phyloP scores from a whole-genome alignment of 2,329 filamentous ascomycete species.

The Leptographium wingfieldii region DNA sequence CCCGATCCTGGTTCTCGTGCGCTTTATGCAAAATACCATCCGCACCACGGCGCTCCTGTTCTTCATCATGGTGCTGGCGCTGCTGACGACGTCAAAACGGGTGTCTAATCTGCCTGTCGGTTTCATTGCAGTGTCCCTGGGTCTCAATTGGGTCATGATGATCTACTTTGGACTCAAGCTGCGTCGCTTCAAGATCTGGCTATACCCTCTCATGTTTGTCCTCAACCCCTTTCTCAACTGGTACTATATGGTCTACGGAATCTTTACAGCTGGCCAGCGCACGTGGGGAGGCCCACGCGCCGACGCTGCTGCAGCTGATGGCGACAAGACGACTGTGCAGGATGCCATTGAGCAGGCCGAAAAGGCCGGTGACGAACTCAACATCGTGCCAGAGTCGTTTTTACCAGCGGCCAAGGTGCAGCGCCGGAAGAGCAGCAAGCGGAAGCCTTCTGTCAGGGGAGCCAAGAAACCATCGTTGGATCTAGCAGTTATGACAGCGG shows the following conservation, averaged over 20 bases:
- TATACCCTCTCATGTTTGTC: slow-evolving; percentile 92
- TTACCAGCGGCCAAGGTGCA: slow-evolving; percentile 38
- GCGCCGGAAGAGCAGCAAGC: slow-evolving; percentile 16
- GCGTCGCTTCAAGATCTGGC: slow-evolving; percentile 80
- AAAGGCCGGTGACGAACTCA: slow-evolving; percentile 72
- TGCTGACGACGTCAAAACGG: slow-evolving; percentile 72
- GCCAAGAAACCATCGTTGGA: slow-evolving; percentile 1
- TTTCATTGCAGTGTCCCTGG: slow-evolving; percentile 85
- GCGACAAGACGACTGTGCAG: slow-evolving; percentile 58
- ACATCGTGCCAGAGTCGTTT: slow-evolving; percentile 81
- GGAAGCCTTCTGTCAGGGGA: slow-evolving; percentile 13
- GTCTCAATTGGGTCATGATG: slow-evolving; percentile 92
- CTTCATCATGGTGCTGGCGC: slow-evolving; percentile 81
- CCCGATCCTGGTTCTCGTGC: slow-evolving; percentile 70
- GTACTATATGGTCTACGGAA: slow-evolving; percentile 95
- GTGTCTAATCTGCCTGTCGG: slow-evolving; percentile 73
- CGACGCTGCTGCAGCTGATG: slow-evolving; percentile 72
- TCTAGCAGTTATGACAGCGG: neutral
- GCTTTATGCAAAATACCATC: slow-evolving; percentile 94
- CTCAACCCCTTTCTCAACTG: slow-evolving; percentile 97
- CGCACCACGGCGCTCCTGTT: slow-evolving; percentile 87
- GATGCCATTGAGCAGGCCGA: slow-evolving; percentile 76
- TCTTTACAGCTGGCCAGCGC: slow-evolving; percentile 84
- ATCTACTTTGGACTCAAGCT: slow-evolving; percentile 85
- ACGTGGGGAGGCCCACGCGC: slow-evolving; percentile 93